Evolutionary conservation across 164 flowering plant species (phyloP), one percentile per base, ranked within the genome.

Genomic region (Dillenia turbinata): DNA sequence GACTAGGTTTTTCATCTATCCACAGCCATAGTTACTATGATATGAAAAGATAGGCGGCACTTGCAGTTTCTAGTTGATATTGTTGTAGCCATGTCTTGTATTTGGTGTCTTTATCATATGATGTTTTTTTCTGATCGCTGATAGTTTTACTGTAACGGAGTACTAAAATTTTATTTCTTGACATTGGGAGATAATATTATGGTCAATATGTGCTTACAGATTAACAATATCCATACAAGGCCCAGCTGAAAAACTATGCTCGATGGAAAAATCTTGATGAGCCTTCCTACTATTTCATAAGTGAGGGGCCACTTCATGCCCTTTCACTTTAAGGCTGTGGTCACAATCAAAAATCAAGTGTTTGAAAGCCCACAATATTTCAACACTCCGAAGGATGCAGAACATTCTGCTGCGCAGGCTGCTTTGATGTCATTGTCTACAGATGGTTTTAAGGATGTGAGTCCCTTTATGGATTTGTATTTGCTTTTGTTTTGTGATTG

Each of bases 321-420:
- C 24, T 16, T 16, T 50, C 49, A 44, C 54, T 75, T 64, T 44
- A 57, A 63, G 59, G 66, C 71, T 16, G 59, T 47, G 7, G 78
- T 76, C 10, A 54, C 61, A 10, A 54, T 79, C 43, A 68, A 59
- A 15, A 74, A 67, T 10, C 52, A 64, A 0, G 47, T 68, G 9
- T 78, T 68, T 57, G 68, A 68, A 19, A 69, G 75, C 57, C 66
- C 65, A 9, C 57, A 15, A 12, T 33, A 47, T 44, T 70, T 45
- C 53, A 60, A 26, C 48, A 73, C 69, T 48, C n/a, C 63, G 47
- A 69, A 73, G 61, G 73, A 73, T 54, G 79, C 82, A 48, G 79
- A 76, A 45, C 55, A 68, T 51, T 61, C 70, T 60, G 77, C 78
- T 61, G 79, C 79, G 45, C 68, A 68, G 51, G 62, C 19, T 52